Evolutionary conservation across 78 protist genomes (phyloP).

Genomic region (Dictyostelium firmibasis): DNA sequence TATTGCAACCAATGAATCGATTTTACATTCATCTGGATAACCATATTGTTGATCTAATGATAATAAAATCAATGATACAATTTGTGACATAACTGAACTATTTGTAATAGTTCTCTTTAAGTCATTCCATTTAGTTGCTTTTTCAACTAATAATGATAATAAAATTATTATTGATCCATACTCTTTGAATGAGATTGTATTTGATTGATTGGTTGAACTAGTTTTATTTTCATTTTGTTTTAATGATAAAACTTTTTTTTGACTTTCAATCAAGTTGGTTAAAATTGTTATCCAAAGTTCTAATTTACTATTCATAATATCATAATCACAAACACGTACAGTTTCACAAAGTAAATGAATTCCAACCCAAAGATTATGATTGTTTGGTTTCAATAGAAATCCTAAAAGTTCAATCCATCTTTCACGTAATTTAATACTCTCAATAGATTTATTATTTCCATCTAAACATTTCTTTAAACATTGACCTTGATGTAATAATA

Average conservation of each 20-base stretch:
- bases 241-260: neutral
- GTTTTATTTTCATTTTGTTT: neutral
- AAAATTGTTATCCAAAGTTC: conserved; percentile 18
- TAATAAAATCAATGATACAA: neutral
- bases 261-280: neutral
- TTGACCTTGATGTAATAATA: conserved; percentile 8
- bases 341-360: conserved; percentile 44
- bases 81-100: conserved; percentile 1
- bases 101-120: conserved; percentile 22
- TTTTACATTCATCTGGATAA: conserved; percentile 22
- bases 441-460: neutral
- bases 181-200: neutral
- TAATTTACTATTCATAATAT: neutral
- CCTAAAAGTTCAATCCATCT: conserved; percentile 4
- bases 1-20: conserved; percentile 25
- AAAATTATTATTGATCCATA: neutral
- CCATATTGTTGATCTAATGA: neutral
- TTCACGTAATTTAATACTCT: neutral
- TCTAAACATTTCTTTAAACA: conserved; percentile 2
- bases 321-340: conserved; percentile 56
- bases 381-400: neutral
- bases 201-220: neutral
- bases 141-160: conserved; percentile 35
- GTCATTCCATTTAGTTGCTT: conserved; percentile 45
- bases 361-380: conserved; percentile 19